These are phyloP conservation scores for Saccharomycopsis sp. DNA, from an alignment of 805 yeast species.

Conservation along the genomic window DNA sequence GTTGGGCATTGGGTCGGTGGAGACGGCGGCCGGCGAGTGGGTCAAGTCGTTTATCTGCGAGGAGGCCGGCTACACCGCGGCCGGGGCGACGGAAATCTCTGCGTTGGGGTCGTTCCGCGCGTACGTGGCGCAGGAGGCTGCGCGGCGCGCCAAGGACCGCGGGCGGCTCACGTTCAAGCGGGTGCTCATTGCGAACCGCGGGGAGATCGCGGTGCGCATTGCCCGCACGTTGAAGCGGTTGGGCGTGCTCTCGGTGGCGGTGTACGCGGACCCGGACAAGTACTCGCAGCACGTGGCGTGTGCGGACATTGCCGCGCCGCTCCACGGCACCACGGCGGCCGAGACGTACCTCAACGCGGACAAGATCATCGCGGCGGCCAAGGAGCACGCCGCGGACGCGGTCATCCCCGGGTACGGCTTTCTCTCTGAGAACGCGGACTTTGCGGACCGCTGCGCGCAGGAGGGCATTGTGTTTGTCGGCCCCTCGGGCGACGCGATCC, in stretches of 20 bases:
- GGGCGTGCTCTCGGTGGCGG: constrained; percentile 73
- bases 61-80: constrained; percentile 69
- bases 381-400: constrained; percentile 81
- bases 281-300: constrained; percentile 78
- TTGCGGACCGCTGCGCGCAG: constrained; percentile 75
- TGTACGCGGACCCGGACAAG: constrained; percentile 85
- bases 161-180: constrained; percentile 18
- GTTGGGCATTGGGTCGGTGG: constrained; percentile 89
- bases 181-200: constrained; percentile 94
- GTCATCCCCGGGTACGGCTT: constrained; percentile 98
- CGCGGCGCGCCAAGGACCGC: constrained; percentile 20
- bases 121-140: constrained; percentile 36
- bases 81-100: constrained; percentile 79
- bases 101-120: constrained; percentile 81
- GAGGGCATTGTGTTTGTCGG: constrained; percentile 92
- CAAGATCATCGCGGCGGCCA: constrained; percentile 81
- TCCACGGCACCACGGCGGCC: constrained; percentile 77
- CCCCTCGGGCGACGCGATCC: constrained; percentile 91
- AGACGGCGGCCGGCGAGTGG: constrained; percentile 71
- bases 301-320: constrained; percentile 77
- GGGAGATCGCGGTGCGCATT: constrained; percentile 95
- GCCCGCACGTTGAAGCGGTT: constrained; percentile 80
- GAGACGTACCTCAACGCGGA: constrained; percentile 85
- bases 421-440: constrained; percentile 92
- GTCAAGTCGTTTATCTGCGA: constrained; percentile 95